Base-by-base conservation (phyloP, 2,329 filamentous ascomycete species). In the Dactylellina haptotyla region DNA sequence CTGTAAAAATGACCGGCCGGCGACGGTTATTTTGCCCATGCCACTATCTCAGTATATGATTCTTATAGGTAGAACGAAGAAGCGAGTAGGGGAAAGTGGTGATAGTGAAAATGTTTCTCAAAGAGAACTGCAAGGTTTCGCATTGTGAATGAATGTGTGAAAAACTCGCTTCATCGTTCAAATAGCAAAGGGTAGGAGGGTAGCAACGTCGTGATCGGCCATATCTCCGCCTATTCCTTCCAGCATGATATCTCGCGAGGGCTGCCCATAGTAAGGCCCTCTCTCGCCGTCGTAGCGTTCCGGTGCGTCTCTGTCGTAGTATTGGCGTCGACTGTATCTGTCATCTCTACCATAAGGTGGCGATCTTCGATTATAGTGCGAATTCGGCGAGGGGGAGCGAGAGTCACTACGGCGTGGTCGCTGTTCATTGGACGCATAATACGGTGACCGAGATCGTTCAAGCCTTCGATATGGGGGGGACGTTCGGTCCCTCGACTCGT, bases 141-240 rank as follows among this genome's bases (percentile, higher is more conserved):
- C 80, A 79, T 80, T 77, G 80, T 78, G 79, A 70, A 80, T 78
- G 79, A 72, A 77, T 75, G 32, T 74, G 65, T 61, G n/a, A n/a
- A n/a, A n/a, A n/a, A 46, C 62, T 70, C 67, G 76, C 77, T 76
- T 75, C 67, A 72, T 77, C 75, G 75, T 77, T 78, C 77, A 80
- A 79, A 80, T 80, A 80, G 70, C 77, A 76, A 79, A 72, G 78
- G 75, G 79, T 80, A 77, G 77, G 80, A 81, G 78, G 80, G 78
- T 80, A 80, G 84, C 80, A 83, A 87, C 85, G 80, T 86, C 84
- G 78, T 82, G 81, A 79, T 84, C 81, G 69, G 83, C 83, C 70
- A 85, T 80, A 63, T 83, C 82, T 66, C 80, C 78, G 30, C 85
- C 84, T 63, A 87, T 76, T 61, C 85, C 85, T 77, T 87, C 85